These are phyloP conservation scores for Fusarium armeniacum DNA, from an alignment of 2,329 filamentous ascomycete species.

Conservation along the genomic window DNA sequence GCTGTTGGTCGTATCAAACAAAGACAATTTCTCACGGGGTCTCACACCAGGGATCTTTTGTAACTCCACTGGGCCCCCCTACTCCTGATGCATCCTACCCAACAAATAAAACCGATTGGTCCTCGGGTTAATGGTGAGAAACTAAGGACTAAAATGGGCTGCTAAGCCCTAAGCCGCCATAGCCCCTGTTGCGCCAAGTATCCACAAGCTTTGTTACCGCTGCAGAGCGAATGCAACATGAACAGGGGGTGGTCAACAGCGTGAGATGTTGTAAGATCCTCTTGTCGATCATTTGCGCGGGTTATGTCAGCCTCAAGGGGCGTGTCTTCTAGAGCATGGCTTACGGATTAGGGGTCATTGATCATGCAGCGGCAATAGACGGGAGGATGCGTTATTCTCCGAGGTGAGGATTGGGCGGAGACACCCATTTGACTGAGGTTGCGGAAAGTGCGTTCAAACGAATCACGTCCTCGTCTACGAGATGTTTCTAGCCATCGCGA, in stretches of 20 bases:
- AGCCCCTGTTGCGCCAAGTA: slow-evolving; percentile 6
- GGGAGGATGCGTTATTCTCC: neutral
- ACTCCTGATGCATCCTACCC: too few relatives aligned
- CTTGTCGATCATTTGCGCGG: slow-evolving; percentile 9
- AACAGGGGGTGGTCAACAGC: neutral
- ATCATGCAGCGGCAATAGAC: neutral
- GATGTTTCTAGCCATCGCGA: neutral
- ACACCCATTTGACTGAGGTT: neutral
- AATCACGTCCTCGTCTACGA: neutral
- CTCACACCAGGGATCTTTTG: slow-evolving; percentile 18
- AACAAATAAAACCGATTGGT: slow-evolving; percentile 8
- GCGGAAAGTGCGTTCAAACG: neutral
- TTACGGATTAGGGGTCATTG: neutral
- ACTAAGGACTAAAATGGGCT: neutral
- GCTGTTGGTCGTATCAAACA: neutral
- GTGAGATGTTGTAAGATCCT: slow-evolving; percentile 8
- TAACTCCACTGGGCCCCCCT: neutral
- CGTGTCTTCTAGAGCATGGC: neutral
- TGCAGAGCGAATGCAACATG: slow-evolving; percentile 3
- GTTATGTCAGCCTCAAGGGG: neutral
- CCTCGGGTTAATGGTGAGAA: neutral
- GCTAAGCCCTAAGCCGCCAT: slow-evolving; percentile 5
- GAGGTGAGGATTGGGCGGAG: neutral
- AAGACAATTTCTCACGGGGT: neutral
- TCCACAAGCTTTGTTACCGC: slow-evolving; percentile 1